Evolutionary conservation across 192 early-diverging fungal species (phyloP).

Genomic region (Coemansia sp.): DNA sequence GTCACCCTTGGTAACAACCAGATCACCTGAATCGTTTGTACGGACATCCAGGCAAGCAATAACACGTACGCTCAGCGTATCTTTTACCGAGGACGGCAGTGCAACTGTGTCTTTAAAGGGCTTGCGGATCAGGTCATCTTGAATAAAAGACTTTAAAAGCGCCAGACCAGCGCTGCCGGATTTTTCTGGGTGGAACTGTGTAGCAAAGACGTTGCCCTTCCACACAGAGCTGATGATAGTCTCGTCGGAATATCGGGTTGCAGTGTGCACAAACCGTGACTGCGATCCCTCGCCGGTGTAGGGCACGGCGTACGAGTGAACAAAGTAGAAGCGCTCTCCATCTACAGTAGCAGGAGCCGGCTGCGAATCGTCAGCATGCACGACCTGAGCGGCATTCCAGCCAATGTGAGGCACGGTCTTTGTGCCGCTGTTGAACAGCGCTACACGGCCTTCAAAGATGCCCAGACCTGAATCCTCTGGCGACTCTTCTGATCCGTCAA

Average conservation of each 20-base stretch:
- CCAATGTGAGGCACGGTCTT: conserved; percentile 99
- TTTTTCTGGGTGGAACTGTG: conserved; percentile 99
- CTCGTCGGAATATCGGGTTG: conserved; percentile 89
- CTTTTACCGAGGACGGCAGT: conserved; percentile 25
- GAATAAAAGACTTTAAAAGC: conserved; percentile 80
- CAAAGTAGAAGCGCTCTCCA: conserved; percentile 88
- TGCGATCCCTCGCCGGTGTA: conserved; percentile 54
- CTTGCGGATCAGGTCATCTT: conserved; percentile 42
- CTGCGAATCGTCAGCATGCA: conserved; percentile 3
- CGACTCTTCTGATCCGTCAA: conserved; percentile 87
- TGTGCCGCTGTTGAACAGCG: conserved; percentile 62
- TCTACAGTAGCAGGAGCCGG: conserved; percentile 50
- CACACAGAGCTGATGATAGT: conserved; percentile 81
- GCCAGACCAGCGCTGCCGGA: conserved; percentile 86
- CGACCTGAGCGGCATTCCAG: conserved; percentile 72
- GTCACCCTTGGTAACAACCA: conserved; percentile 99
- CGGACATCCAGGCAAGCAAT: conserved; percentile 98
- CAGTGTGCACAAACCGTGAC: conserved; percentile 74
- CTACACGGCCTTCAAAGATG: conserved; percentile 73
- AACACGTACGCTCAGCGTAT: conserved; percentile 82
- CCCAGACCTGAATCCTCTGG: conserved; percentile 80
- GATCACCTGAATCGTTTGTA: conserved; percentile 93
- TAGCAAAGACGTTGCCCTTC: conserved; percentile 88
- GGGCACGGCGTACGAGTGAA: conserved; percentile 92
- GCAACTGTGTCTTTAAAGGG: not conserved